Evolutionary conservation across 345 rosid species (phyloP), one percentile per base, ranked within the genome.

Genomic region (Eucalyptus lansdowneana): DNA sequence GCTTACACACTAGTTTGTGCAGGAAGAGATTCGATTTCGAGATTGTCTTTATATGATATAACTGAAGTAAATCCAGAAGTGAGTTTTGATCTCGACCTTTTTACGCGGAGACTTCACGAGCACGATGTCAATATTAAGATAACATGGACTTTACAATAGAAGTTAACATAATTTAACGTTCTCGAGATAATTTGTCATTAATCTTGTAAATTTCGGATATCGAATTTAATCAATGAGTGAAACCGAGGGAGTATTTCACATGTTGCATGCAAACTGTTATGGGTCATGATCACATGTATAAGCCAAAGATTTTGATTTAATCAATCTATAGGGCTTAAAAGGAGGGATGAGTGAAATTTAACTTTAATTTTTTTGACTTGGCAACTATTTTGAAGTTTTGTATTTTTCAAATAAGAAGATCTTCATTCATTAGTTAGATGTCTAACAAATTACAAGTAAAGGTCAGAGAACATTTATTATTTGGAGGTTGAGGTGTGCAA

Each of bases 141-240:
- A 31, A 2, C 11, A 65, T 65, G 76, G 76, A 65, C 40, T 65
- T 15, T 14, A 65, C 34, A n/a, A 65, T 65, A n/a, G 3, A n/a
- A 4, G 21, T 31, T 1, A 65, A 65, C 5, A n/a, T n/a, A n/a
- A 65, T 29, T 65, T 0, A n/a, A n/a, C 0, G 17, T n/a, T n/a
- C 21, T n/a, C 11, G 11, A 6, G 45, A 10, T 72, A 6, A 72
- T 19, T 19, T 19, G 27, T 5, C 45, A 11, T 37, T 37, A 1
- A 19, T 37, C 27, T 37, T 12, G 4, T 37, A 1, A 76, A 76
- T 37, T 44, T 72, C 3, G 12, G 45, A 40, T 37, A 40, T 37
- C 81, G 37, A 37, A 72, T 19, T 37, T 21, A 21, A 37, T 76
- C 24, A 22, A 13, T 12, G 2, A 37, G 47, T 11, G 83, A 76